phyloP scores from a whole-genome alignment of 495 filamentous ascomycete species.

The Penicillium maclennaniae region DNA sequence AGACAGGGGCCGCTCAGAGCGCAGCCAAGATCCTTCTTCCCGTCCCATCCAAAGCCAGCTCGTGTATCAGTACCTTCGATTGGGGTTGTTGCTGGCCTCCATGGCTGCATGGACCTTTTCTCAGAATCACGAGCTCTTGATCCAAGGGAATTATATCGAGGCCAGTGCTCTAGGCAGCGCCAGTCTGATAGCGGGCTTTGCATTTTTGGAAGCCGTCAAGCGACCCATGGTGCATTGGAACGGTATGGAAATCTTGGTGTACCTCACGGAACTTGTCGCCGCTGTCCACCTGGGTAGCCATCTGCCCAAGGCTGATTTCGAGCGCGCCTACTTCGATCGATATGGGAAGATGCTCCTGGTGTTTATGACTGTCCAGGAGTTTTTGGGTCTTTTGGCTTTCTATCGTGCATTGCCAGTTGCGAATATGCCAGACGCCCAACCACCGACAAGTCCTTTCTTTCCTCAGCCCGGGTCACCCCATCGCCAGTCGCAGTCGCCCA shows the following conservation, averaged over 20 bases:
- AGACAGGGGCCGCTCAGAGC: slow-evolving; percentile 11
- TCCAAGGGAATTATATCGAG: slow-evolving; percentile 42
- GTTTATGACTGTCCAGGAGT: slow-evolving; percentile 42
- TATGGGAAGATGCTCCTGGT: slow-evolving; percentile 40
- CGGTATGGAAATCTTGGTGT: slow-evolving; percentile 43
- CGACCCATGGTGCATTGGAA: slow-evolving; percentile 37
- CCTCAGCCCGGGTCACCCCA: slow-evolving; percentile 2
- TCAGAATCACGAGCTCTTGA: slow-evolving; percentile 27
- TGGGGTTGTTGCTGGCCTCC: slow-evolving; percentile 31
- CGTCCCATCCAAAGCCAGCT: slow-evolving; percentile 15
- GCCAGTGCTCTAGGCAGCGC: slow-evolving; percentile 37
- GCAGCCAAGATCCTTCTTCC: slow-evolving; percentile 7
- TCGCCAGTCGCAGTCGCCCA: neutral
- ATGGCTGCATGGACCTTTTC: slow-evolving; percentile 34
- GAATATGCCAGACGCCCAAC: slow-evolving; percentile 3
- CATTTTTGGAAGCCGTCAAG: slow-evolving; percentile 37
- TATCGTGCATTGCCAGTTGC: slow-evolving; percentile 13
- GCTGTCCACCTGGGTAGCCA: slow-evolving; percentile 40
- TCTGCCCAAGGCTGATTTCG: slow-evolving; percentile 29
- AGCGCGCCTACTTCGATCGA: slow-evolving; percentile 40
- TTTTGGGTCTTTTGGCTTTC: slow-evolving; percentile 27
- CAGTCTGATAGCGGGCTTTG: slow-evolving; percentile 41
- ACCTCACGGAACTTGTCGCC: slow-evolving; percentile 37
- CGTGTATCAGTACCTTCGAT: slow-evolving; percentile 30
- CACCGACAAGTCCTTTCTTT: slow-evolving; percentile 1